Evolutionary conservation across 2,329 filamentous ascomycete genomes (phyloP), one percentile per base, ranked within the genome.

Genomic region (Alternaria postmessia): DNA sequence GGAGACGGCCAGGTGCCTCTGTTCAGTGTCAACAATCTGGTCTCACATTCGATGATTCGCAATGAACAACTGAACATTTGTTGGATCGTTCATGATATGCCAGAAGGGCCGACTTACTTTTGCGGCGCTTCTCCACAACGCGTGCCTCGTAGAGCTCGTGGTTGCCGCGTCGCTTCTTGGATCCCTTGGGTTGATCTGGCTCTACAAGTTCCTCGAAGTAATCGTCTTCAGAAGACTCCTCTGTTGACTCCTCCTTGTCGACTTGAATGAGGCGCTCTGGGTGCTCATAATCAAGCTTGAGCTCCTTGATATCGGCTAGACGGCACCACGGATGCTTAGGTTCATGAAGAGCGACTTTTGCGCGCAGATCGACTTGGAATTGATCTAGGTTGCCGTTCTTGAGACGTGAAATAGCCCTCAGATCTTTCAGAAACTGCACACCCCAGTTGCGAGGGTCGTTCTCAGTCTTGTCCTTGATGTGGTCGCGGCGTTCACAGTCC

Each of bases 371-470:
- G 2, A 30, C 52, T 7, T 77, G 73, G 26, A 77, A 75, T 11
- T 57, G 59, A 4, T 55, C 56, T 16, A 78, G 64, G 8, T 75
- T 61, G 1, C 68, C 69, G 4, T 63, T 64, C 38, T 68, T 74
- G 43, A 76, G 61, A 41, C 71, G 73, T 7, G 73, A 69, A n/a
- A 76, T 76, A 11, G 71, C 63, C 53, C 69, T 67, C 18, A 76
- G 63, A 20, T 75, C 70, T 51, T 75, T 75, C 51, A 78, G 70
- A n/a, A 78, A 76, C 54, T 76, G 74, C 14, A 77, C 73, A 16
- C 74, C 75, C 75, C 75, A 77, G 55, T 78, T 75, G 39, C 75
- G 74, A 5, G 73, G 68, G 43, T 78, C 74, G 30, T 76, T 69
- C 59, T 78, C 75, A 0, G 74, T 68, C 58, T 76, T 32, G 51